Percentiles rank a stretch among this genome's conserved stretches.
phyloP scores from a whole-genome alignment of 2,329 filamentous ascomycete genomes.

The Aspergillus bombycis region DNA sequence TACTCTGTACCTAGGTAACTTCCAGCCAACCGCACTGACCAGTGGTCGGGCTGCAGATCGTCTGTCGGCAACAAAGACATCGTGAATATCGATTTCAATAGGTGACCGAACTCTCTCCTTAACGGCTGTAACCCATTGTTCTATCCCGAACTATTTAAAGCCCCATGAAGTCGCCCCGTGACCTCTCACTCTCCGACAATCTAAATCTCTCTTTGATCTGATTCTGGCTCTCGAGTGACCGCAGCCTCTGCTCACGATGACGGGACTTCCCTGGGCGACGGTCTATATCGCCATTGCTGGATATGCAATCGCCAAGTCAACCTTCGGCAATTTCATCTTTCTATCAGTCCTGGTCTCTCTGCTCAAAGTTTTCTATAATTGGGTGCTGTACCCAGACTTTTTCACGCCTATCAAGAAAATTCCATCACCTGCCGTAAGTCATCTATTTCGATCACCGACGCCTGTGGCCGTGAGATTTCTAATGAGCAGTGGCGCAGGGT shows the following conservation, averaged over 20 bases:
- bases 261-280: conserved; percentile 6
- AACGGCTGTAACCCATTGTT: not conserved
- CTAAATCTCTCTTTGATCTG: not conserved
- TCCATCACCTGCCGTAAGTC: conserved; percentile 8
- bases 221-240: not conserved
- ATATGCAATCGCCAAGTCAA: conserved; percentile 11
- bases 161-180: not conserved
- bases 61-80: conserved; percentile 1
- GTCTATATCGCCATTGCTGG: conserved; percentile 11
- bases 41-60: not conserved
- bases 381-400: conserved; percentile 12
- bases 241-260: conserved; percentile 5
- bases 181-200: not conserved
- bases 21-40: conserved; percentile 2
- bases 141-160: not conserved
- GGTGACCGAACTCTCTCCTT: not conserved
- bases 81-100: not conserved
- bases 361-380: conserved; percentile 9
- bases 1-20: not conserved
- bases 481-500: conserved; percentile 27
- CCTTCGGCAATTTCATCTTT: conserved; percentile 7
- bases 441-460: not conserved
- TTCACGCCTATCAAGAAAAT: conserved; percentile 13
- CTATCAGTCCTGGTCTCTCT: conserved; percentile 5
- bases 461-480: not conserved